Percentiles rank a stretch among this genome's conserved stretches.
These are phyloP conservation scores for Stropharia rugosoannulata DNA, from an alignment of 768 basidiomycete genomes.

Conservation along the genomic window DNA sequence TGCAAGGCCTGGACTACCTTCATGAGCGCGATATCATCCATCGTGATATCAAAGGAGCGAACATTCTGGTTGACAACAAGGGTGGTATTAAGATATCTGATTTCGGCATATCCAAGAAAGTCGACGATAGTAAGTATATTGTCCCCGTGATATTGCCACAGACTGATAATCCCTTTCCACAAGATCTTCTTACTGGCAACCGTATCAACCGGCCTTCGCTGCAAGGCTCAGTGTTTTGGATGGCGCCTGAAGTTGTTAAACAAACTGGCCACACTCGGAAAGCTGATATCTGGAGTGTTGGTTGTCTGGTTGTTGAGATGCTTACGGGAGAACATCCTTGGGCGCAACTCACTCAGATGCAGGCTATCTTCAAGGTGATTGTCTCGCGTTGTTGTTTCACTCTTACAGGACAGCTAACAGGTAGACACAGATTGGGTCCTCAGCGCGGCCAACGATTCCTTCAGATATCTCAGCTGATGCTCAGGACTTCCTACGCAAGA, in stretches of 20 bases:
- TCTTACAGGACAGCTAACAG: background rate
- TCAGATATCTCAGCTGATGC: slow-evolving; percentile 90
- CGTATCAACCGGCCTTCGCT: slow-evolving; percentile 87
- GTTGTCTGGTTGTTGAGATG: slow-evolving; percentile 96
- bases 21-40: slow-evolving; percentile 95
- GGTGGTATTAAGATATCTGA: slow-evolving; percentile 97
- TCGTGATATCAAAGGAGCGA: slow-evolving; percentile 98
- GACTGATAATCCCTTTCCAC: background rate
- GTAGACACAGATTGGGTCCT: slow-evolving; percentile 78
- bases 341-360: slow-evolving; percentile 97
- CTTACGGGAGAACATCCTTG: slow-evolving; percentile 94
- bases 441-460: slow-evolving; percentile 83
- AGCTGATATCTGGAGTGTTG: slow-evolving; percentile 96
- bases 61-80: slow-evolving; percentile 97
- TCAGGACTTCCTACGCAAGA: slow-evolving; percentile 79
- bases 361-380: slow-evolving; percentile 93
- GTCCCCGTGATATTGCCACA: background rate
- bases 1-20: slow-evolving; percentile 85
- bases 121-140: slow-evolving; percentile 82
- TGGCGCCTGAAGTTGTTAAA: slow-evolving; percentile 98
- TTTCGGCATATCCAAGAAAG: slow-evolving; percentile 96
- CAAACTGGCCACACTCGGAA: slow-evolving; percentile 90
- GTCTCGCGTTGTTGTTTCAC: background rate
- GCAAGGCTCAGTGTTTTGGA: slow-evolving; percentile 99
- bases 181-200: slow-evolving; percentile 54